Base-by-base conservation (phyloP, 2,329 filamentous ascomycete genomes). In the Fusarium sp. region DNA sequence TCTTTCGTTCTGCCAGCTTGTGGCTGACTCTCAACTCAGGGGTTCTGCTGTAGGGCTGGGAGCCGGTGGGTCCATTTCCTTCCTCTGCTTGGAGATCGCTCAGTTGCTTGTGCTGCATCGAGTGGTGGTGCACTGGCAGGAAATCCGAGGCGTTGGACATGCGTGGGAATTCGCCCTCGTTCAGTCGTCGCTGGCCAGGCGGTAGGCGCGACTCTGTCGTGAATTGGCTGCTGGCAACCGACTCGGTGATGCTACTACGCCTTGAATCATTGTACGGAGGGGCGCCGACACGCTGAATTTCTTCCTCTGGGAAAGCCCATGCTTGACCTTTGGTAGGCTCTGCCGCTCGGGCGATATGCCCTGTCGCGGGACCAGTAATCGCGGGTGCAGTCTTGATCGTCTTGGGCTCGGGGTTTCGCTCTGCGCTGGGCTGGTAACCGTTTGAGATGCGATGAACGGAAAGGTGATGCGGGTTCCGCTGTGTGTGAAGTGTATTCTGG, bases 1-100 rank as follows among this genome's bases (percentile, higher is more conserved):
- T 89, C 84, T 96, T 96, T 40, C 94, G 88, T 82, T 96, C 94
- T 0, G 94, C 94, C 64, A 96, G 88, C 82, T 96, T 96, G 83
- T 96, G 94, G 79, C 93, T 96, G 57, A 96, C 90, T 24, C 94
- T 90, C 42, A 96, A 85, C 81, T 96, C 94, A 0, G 94, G 94
- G 0, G 94, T 96, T 44, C 94, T 87, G 76, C 93, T 95, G 81
- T 96, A 96, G 2, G 94, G 94, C 72, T 94, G 93, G 27, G 89
- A 87, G 12, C 90, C 88, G 1, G 83, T 84, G 16, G 82, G 84
- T 61, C 87, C 87, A 27, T 71, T 76, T 2, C 83, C 85, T 62
- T 91, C 89, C 74, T 92, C 89, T 33, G 86, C 85, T 80, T 91
- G 88, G 10, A 95, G 82, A 75, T 92, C 92, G 20, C 88, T 89